A percentile compares a stretch with the other conserved stretches of the same genome.
Conservation (phyloP, 164 flowering plant species). For the Liquidambar formosana region DNA sequence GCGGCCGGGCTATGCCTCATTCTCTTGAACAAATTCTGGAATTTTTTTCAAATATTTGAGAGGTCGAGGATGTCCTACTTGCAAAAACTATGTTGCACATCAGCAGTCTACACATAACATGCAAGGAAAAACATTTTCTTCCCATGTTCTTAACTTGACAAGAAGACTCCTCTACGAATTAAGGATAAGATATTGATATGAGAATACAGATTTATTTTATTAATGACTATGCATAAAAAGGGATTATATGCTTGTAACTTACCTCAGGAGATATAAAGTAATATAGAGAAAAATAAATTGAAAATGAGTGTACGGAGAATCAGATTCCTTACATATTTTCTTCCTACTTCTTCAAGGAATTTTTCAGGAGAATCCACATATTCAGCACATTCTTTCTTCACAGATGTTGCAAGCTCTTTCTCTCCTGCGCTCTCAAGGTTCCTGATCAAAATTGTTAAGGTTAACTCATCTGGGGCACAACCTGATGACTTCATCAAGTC, state of each 20-base stretch:
- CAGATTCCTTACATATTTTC: conserved; percentile 38
- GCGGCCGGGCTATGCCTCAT: no score
- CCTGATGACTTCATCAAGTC: conserved; percentile 65
- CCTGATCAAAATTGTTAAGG: conserved; percentile 66
- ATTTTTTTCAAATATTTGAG: no score
- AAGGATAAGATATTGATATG: neutral
- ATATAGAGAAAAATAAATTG: neutral
- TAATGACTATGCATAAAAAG: no score
- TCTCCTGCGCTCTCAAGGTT: conserved; percentile 71
- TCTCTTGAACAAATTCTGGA: no score
- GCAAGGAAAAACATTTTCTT: neutral
- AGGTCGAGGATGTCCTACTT: no score
- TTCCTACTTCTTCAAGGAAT: conserved; percentile 57
- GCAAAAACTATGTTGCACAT: no score
- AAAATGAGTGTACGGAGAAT: neutral
- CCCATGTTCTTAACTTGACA: neutral
- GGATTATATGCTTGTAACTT: neutral
- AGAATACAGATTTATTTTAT: neutral
- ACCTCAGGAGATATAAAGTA: neutral
- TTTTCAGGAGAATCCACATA: conserved; percentile 60
- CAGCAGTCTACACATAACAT: neutral
- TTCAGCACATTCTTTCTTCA: conserved; percentile 57
- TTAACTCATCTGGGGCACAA: conserved; percentile 62
- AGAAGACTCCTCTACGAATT: no score
- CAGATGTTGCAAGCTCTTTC: conserved; percentile 49